Evolutionary conservation across 805 yeast species (phyloP), one percentile per base, ranked within the genome.

Genomic region (Candida verbasci): DNA sequence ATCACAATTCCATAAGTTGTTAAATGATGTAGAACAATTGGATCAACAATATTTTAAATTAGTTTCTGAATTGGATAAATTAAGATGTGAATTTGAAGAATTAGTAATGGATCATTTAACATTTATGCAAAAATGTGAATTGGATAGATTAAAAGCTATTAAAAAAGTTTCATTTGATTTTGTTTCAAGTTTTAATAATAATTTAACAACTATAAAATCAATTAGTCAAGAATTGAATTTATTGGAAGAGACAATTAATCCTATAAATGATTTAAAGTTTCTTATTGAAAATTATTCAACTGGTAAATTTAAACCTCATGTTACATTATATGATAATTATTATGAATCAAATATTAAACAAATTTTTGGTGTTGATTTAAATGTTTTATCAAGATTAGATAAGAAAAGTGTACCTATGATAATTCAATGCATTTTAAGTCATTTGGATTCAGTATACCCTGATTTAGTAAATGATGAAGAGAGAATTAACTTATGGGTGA

Each of bases 111-210:
- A 82, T 46, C 89, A 84, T 51, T 63, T 82, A 34, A 60, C 79
- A 16, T 85, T 82, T 53, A 78, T 86, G 85, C 91, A 86, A 54
- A 74, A 80, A 48, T 86, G 93, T 61, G 95, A 86, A 59, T 56
- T 75, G 24, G 94, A 86, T 58, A 72, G 96, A 44, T 65, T 84
- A 41, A 70, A 72, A 44, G 93, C 93, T 0, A 62, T 86, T 42
- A 85, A 86, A 55, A 81, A 83, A 41, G 89, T 80, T 1, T 73
- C 83, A 9, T 68, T 77, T 35, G 95, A 86, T 53, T 84, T 83
- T 47, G 62, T 83, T 16, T 77, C 86, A 0, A 70, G 82, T 2
- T 66, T 84, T 24, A 71, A 86, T 24, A 78, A 77, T 49, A 69
- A 79, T 4, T 4, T 3, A 11, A 12, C 4, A 4, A 63, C 74